Evolutionary conservation across 306 rosid genomes (phyloP).

Genomic region (Vigna reflexopilosa): DNA sequence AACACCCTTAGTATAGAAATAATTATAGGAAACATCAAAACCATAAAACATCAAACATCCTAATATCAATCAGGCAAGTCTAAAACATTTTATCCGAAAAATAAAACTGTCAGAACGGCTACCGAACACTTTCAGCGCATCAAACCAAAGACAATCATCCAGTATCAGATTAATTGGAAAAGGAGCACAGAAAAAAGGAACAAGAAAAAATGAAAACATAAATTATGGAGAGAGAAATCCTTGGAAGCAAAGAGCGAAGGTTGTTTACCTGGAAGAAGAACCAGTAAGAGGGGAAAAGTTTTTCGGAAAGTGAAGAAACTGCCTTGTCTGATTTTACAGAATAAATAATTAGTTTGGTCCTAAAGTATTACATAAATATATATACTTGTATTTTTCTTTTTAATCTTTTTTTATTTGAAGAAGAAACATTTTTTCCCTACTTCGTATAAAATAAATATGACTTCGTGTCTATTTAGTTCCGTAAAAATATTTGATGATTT

Average conservation of each 20-base stretch:
- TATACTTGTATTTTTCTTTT: no score
- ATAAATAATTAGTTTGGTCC: no score
- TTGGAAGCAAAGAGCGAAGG: background rate
- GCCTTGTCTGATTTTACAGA: no score
- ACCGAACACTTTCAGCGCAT: background rate
- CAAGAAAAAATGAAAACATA: background rate
- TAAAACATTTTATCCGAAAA: background rate
- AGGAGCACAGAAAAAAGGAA: background rate
- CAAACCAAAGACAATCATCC: constrained; percentile 10
- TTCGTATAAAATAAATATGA: no score
- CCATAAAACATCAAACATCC: background rate
- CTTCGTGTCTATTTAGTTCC: no score
- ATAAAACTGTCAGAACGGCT: background rate
- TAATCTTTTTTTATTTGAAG: no score
- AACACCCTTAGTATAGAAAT: background rate
- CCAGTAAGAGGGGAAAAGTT: background rate
- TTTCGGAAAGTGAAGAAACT: no score
- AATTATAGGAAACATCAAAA: background rate
- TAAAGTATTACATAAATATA: no score
- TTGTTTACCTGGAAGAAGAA: constrained; percentile 17
- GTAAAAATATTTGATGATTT: no score
- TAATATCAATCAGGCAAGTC: constrained; percentile 5
- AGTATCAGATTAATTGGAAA: constrained; percentile 25
- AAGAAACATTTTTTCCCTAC: no score
- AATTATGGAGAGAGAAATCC: background rate